These are phyloP conservation scores for Colletotrichum musae DNA, from an alignment of 2,329 filamentous ascomycete genomes.

Conservation along the genomic window DNA sequence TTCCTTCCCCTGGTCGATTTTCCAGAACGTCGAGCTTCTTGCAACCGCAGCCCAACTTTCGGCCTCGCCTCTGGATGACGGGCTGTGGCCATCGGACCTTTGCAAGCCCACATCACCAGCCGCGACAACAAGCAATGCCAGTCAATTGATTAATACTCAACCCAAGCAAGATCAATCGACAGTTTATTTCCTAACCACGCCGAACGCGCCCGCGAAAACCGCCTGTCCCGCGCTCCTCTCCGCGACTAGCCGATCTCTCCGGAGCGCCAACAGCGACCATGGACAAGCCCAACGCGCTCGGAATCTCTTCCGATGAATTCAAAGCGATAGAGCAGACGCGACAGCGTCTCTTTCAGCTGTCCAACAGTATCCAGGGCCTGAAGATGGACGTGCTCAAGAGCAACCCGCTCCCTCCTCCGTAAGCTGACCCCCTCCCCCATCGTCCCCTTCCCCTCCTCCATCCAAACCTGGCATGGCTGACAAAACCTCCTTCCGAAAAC, in stretches of 20 bases:
- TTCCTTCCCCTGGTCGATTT: slow-evolving; percentile 10
- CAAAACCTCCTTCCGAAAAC: background rate
- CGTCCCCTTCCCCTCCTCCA: background rate
- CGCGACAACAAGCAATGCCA: background rate
- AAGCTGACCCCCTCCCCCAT: slow-evolving; percentile 45
- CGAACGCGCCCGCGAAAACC: background rate
- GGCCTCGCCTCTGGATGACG: background rate
- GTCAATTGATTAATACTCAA: background rate
- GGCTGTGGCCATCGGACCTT: slow-evolving; percentile 1
- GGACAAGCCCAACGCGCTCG: slow-evolving; percentile 51
- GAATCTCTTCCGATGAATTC: slow-evolving; percentile 70
- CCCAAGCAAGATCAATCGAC: too few relatives aligned
- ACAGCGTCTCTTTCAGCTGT: slow-evolving; percentile 77
- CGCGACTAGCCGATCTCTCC: background rate
- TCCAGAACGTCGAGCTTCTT: slow-evolving; percentile 35
- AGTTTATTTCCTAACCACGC: too few relatives aligned
- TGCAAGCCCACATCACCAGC: slow-evolving; percentile 1
- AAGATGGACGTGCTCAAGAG: slow-evolving; percentile 72
- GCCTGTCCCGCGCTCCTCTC: background rate
- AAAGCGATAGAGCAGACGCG: slow-evolving; percentile 81
- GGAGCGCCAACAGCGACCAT: slow-evolving; percentile 7
- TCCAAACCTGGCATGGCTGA: background rate
- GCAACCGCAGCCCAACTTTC: slow-evolving; percentile 24
- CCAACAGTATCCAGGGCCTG: slow-evolving; percentile 77
- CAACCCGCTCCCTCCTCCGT: slow-evolving; percentile 79